Evolutionary conservation across 139 green algal genomes (phyloP).

Genomic region (Chlamydomonas schloesseri): DNA sequence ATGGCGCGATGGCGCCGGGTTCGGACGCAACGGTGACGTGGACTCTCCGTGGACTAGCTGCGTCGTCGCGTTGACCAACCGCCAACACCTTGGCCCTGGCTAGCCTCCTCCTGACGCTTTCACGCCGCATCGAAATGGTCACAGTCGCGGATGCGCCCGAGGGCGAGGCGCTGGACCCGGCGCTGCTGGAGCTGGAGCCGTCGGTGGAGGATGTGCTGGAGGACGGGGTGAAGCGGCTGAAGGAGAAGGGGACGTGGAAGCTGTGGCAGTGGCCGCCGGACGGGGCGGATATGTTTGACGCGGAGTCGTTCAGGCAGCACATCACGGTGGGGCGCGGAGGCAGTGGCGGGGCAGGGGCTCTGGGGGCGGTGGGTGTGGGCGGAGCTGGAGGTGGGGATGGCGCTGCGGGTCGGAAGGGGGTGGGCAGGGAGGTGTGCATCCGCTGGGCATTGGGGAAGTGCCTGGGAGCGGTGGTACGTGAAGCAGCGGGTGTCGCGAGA

Average conservation of each 20-base stretch:
- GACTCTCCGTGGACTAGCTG: too few relatives aligned
- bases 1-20: too few relatives aligned
- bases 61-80: too few relatives aligned
- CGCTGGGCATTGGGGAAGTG: too few relatives aligned
- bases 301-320: constrained; percentile 71
- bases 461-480: too few relatives aligned
- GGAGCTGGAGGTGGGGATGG: not conserved
- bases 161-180: constrained; percentile 26
- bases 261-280: constrained; percentile 61
- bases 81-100: too few relatives aligned
- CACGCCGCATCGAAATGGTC: too few relatives aligned
- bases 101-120: too few relatives aligned
- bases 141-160: constrained; percentile 46
- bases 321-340: constrained; percentile 39
- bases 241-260: constrained; percentile 58
- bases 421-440: too few relatives aligned
- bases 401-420: too few relatives aligned
- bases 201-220: constrained; percentile 79
- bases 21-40: too few relatives aligned
- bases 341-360: not conserved
- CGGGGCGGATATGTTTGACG: constrained; percentile 67
- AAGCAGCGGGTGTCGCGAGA: too few relatives aligned
- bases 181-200: constrained; percentile 46
- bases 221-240: constrained; percentile 69
- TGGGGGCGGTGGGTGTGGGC: not conserved